Base-by-base conservation (phyloP, 805 yeast species). In the Monosporozyma aerobia region DNA sequence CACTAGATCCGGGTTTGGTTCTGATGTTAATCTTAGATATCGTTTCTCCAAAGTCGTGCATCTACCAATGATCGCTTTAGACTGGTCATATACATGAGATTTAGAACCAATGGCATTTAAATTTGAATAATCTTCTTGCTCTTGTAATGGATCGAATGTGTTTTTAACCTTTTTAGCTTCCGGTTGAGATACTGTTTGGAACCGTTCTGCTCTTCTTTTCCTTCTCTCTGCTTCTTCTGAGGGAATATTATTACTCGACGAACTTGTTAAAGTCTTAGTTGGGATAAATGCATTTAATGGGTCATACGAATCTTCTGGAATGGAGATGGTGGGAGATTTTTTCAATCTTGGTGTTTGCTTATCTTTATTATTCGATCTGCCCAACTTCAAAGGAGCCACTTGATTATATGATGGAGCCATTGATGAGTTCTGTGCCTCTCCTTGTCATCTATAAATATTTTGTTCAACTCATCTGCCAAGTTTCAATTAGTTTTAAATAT, bases 1-100 rank as follows among this genome's bases (percentile, higher is more conserved):
- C 2, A 92, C 97, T 29, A 76, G 70, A 2, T 79, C 77, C 0
- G 97, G 97, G 56, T 87, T 87, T 0, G 98, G 97, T 50, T 84
- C 96, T 1, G 96, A 87, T 0, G 99, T 94, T 54, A 94, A 71
- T 55, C 98, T 76, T 25, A 89, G 70, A 64, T 90, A 92, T 45
- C 79, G 73, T 67, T 92, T 94, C 59, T 90, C 97, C 25, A 92
- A 65, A 1, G 64, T 73, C 50, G 75, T 75, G 61, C 85, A 77
- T 1, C 79, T 75, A 0, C 99, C 99, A 10, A 85, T 73, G 3
- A 82, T 62, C 22, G 71, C 70, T 43, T 65, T 64, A 49, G 68
- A 60, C 50, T 67, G 64, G 52, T 69, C 71, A 49, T 58, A 64
- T 43, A 58, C 60, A 48, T 61, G 67, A 19, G 66, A 67, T 49